Conservation (phyloP, 2,329 filamentous ascomycete genomes). For the Talaromyces verruculosus region DNA sequence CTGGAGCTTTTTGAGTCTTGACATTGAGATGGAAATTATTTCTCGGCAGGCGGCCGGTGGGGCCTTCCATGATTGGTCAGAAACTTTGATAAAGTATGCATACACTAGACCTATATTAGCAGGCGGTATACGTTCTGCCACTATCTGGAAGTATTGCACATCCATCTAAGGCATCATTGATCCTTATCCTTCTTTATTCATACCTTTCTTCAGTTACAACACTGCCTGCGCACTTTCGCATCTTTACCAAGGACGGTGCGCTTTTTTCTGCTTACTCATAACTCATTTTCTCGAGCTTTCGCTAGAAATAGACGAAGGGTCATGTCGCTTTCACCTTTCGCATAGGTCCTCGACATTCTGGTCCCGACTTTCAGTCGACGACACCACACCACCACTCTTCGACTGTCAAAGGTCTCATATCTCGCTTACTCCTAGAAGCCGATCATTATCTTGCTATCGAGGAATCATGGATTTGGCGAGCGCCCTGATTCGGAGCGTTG, state of each 20-base stretch:
- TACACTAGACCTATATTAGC: neutral
- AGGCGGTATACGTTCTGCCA: constrained; percentile 13
- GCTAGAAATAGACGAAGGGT: constrained; percentile 18
- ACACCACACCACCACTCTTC: neutral
- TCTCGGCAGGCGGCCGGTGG: neutral
- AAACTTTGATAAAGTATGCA: neutral
- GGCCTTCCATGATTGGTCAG: neutral
- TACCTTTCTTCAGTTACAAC: neutral
- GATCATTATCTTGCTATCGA: no score
- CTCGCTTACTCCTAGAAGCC: neutral
- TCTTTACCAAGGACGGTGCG: neutral
- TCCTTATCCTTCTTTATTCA: neutral
- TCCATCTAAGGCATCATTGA: neutral
- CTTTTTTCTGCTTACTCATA: neutral
- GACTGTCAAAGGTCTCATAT: neutral
- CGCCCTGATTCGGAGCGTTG: constrained; percentile 80
- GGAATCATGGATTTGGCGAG: constrained; percentile 64
- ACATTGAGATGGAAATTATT: constrained; percentile 6
- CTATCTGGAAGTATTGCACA: neutral
- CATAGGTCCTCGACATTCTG: constrained; percentile 9
- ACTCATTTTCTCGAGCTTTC: constrained; percentile 11
- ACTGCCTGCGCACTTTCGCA: neutral
- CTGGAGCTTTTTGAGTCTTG: neutral
- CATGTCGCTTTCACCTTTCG: constrained; percentile 19
- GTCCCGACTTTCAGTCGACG: constrained; percentile 15